These are phyloP conservation scores for Solanum bulbocastanum DNA, from an alignment of 257 asterid genomes.

Conservation along the genomic window DNA sequence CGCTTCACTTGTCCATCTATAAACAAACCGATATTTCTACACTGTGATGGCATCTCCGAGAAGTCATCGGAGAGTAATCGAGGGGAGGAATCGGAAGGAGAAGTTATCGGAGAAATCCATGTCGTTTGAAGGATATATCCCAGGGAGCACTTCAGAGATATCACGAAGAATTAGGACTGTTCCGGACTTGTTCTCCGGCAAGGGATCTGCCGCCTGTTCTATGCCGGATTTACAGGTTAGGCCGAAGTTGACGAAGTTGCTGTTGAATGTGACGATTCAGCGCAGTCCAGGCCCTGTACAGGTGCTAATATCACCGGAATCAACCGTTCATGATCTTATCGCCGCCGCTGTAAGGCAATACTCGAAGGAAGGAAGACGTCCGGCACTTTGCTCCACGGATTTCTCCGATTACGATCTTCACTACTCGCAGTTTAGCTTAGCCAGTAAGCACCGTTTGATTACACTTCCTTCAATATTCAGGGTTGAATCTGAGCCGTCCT, in stretches of 20 bases:
- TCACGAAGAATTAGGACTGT: slow-evolving; percentile 51
- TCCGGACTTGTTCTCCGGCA: slow-evolving; percentile 43
- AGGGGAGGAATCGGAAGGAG: slow-evolving; percentile 48
- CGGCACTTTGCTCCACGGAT: slow-evolving; percentile 23
- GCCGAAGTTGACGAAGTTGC: slow-evolving; percentile 59
- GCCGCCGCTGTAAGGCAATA: slow-evolving; percentile 58
- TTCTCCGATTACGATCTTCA: slow-evolving; percentile 61
- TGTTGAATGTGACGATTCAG: slow-evolving; percentile 72
- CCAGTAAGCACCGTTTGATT: slow-evolving; percentile 38
- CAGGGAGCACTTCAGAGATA: slow-evolving; percentile 8
- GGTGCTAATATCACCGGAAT: slow-evolving; percentile 59
- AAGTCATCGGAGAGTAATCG: slow-evolving; percentile 27
- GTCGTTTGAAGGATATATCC: slow-evolving; percentile 39
- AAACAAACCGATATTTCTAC: neutral
- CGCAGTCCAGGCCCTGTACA: slow-evolving; percentile 74
- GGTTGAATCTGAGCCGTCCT: neutral
- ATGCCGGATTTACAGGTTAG: neutral
- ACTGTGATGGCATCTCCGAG: slow-evolving; percentile 71
- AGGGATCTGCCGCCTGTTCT: neutral
- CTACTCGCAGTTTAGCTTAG: slow-evolving; percentile 87
- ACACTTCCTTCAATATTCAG: neutral
- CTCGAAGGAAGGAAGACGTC: slow-evolving; percentile 62
- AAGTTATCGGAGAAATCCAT: slow-evolving; percentile 40
- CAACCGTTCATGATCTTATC: slow-evolving; percentile 67
- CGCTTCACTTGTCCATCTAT: neutral